phyloP scores from a whole-genome alignment of 2,329 filamentous ascomycete species.

The Graphilbum sp. region DNA sequence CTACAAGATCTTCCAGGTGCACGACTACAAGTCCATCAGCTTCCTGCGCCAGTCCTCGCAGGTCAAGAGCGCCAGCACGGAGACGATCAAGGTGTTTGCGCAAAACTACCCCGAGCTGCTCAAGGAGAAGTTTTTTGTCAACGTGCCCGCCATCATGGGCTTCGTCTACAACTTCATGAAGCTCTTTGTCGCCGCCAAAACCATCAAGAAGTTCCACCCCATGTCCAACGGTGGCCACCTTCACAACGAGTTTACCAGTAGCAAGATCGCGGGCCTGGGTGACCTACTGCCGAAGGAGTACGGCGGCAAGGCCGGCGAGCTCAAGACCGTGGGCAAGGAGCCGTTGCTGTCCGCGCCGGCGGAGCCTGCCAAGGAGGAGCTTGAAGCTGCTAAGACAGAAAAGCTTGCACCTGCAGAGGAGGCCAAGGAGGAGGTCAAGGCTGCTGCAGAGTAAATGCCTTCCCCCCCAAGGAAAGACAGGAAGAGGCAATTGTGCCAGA shows the following conservation, averaged over 20 bases:
- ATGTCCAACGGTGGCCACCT: constrained; percentile 58
- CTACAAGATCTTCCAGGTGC: constrained; percentile 82
- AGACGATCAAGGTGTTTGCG: constrained; percentile 69
- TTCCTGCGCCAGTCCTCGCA: constrained; percentile 69
- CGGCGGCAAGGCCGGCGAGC: constrained; percentile 47
- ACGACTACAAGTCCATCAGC: constrained; percentile 79
- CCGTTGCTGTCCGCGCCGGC: constrained; percentile 10
- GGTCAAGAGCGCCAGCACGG: constrained; percentile 59
- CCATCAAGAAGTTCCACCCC: constrained; percentile 65
- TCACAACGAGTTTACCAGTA: constrained; percentile 36
- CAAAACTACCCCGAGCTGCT: constrained; percentile 81
- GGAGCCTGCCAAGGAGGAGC: neutral
- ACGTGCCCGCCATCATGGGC: constrained; percentile 80
- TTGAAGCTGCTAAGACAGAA: neutral
- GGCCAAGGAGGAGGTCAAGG: neutral
- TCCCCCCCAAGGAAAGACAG: neutral
- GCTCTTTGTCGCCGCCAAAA: constrained; percentile 56
- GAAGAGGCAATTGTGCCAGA: neutral
- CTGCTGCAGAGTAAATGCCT: neutral
- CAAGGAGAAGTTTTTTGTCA: constrained; percentile 87
- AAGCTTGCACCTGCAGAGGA: neutral
- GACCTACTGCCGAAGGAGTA: constrained; percentile 57
- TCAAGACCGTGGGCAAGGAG: constrained; percentile 12
- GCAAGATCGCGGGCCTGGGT: constrained; percentile 38
- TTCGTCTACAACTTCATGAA: constrained; percentile 69